A percentile compares a stretch with the other conserved stretches of the same genome.
phyloP scores from a whole-genome alignment of 768 basidiomycete species.

The Lentinus brumalis region DNA sequence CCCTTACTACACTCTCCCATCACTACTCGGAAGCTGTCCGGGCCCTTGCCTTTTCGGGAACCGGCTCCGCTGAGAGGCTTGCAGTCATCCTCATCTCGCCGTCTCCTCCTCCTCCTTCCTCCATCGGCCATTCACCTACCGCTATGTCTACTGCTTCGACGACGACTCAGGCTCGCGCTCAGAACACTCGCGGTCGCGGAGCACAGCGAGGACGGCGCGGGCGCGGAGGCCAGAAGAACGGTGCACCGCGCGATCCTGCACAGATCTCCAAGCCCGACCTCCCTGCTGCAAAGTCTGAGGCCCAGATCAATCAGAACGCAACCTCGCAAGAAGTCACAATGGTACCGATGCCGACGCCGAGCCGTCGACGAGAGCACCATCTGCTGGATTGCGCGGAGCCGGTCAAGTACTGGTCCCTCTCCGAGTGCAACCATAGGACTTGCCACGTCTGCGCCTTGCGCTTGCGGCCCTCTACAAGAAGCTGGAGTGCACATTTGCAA shows the following conservation, averaged over 20 bases:
- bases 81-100: neutral
- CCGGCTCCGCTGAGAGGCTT: neutral
- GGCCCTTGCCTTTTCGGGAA: neutral
- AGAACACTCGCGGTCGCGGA: slow-evolving; percentile 23
- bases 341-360: slow-evolving; percentile 6
- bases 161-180: slow-evolving; percentile 5
- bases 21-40: neutral
- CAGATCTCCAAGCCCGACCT: slow-evolving; percentile 1
- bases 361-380: slow-evolving; percentile 43
- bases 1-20: too few species aligned
- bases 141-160: slow-evolving; percentile 3
- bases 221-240: slow-evolving; percentile 7
- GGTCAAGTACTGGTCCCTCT: slow-evolving; percentile 85
- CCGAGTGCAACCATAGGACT: slow-evolving; percentile 91
- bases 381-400: slow-evolving; percentile 97
- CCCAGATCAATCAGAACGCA: neutral
- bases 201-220: slow-evolving; percentile 24
- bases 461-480: slow-evolving; percentile 93
- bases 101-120: neutral
- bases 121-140: neutral
- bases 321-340: slow-evolving; percentile 4
- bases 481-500: slow-evolving; percentile 96
- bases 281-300: neutral
- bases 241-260: slow-evolving; percentile 2
- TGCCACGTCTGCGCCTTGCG: slow-evolving; percentile 94